phyloP scores from a whole-genome alignment of 2,329 filamentous ascomycete species.

The Cladobotryum protrusum region DNA sequence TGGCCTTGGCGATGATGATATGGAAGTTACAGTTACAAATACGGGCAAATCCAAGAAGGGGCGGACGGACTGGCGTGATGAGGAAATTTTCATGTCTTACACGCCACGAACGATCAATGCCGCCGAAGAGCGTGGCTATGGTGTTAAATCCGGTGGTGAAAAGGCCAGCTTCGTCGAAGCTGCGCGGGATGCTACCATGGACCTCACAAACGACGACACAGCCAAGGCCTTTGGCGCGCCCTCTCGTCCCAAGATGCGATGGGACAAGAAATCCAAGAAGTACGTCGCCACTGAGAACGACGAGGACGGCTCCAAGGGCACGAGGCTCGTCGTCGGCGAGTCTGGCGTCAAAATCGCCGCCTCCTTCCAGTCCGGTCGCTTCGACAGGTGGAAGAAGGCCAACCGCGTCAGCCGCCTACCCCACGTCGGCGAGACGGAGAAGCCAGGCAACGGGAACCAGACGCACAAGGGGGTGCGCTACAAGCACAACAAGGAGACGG shows the following conservation, averaged over 20 bases:
- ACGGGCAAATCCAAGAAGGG: slow-evolving; percentile 41
- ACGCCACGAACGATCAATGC: slow-evolving; percentile 72
- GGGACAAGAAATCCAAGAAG: slow-evolving; percentile 96
- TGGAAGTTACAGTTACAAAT: slow-evolving; percentile 67
- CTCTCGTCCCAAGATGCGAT: slow-evolving; percentile 71
- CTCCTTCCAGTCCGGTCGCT: slow-evolving; percentile 85
- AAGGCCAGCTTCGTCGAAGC: slow-evolving; percentile 76
- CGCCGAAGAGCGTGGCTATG: slow-evolving; percentile 87
- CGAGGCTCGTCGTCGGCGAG: slow-evolving; percentile 76
- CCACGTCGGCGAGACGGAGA: slow-evolving; percentile 75
- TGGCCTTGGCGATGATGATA: slow-evolving; percentile 56
- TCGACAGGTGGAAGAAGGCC: slow-evolving; percentile 84
- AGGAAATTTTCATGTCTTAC: slow-evolving; percentile 95
- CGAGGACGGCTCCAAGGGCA: slow-evolving; percentile 75
- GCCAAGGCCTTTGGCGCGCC: slow-evolving; percentile 74
- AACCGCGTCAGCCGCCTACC: slow-evolving; percentile 76
- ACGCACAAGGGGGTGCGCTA: slow-evolving; percentile 47
- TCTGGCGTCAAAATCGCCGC: slow-evolving; percentile 94
- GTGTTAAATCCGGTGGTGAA: slow-evolving; percentile 77
- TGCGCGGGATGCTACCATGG: slow-evolving; percentile 84
- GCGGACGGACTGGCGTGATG: slow-evolving; percentile 67
- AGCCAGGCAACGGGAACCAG: slow-evolving; percentile 24
- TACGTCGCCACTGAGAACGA: slow-evolving; percentile 91
- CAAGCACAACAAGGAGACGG: slow-evolving; percentile 80
- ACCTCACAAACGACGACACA: slow-evolving; percentile 82